Evolutionary conservation across 495 filamentous ascomycete species (phyloP), one percentile per base, ranked within the genome.

Genomic region (Trichoderma gamsii): DNA sequence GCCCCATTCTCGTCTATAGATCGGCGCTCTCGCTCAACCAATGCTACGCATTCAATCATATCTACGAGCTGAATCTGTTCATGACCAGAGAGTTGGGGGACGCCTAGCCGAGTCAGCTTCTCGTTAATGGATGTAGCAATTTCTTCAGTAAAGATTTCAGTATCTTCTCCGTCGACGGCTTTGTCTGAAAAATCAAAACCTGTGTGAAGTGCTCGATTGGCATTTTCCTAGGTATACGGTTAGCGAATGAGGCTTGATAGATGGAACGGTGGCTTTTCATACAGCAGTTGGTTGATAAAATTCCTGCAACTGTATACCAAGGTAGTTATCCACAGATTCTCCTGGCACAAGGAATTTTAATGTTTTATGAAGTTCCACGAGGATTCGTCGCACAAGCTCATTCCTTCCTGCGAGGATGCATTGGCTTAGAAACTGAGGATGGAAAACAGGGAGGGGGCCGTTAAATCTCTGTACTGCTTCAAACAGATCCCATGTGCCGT

Each of bases 1-100:
- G 91, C 89, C 13, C 91, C 94, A 75, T 96, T 97, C 72, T 92
- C 91, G 76, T 98, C 94, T 79, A 97, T 92, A 16, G 93, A 96
- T 4, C 93, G 85, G 49, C 92, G 84, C 73, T 98, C 92, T 77
- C 93, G 92, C 72, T 94, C 91, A 0, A 96, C 93, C 16, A 90
- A 86, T 11, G 91, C 90, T 61, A 92, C 86, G 69, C 93, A 97
- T 76, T 97, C 92, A 69, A 97, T 84, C 29, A 93, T 96, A 73
- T 93, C 89, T 3, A 89, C 89, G 7, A 98, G 80, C 69, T 91
- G 90, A 69, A 96, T 94, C 74, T 98, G 94, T 71, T 97, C 92
- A 65, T 90, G 89, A 64, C 90, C 89, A 1, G 93, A 92, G 1
- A 98, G 82, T 73, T 94, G 89, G 6, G 92, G 90, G n/a, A 98